phyloP scores from a whole-genome alignment of 371 early-diverging fungal species.

The Mortierella sp. region DNA sequence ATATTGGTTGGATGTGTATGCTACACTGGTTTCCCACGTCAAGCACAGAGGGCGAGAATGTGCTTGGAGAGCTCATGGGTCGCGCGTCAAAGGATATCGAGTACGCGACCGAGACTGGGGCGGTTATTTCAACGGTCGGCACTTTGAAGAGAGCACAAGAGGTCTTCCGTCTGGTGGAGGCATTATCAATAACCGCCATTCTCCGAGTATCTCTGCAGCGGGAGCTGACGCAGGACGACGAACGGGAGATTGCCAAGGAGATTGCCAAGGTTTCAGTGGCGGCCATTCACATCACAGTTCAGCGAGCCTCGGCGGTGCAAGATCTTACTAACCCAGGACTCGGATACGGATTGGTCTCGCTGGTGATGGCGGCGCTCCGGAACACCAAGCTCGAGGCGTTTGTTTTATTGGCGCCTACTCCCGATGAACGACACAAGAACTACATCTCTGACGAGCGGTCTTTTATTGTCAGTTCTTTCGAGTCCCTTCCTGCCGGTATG shows the following conservation, averaged over 20 bases:
- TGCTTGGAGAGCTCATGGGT: constrained; percentile 6
- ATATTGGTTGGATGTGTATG: constrained; percentile 27
- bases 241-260: constrained; percentile 26
- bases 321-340: not conserved
- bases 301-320: not conserved
- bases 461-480: not conserved
- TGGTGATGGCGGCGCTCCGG: not conserved
- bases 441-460: not conserved
- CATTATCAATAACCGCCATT: constrained; percentile 14
- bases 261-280: constrained; percentile 24
- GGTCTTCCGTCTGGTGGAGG: constrained; percentile 22
- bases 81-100: constrained; percentile 8
- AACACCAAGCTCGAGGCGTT: not conserved
- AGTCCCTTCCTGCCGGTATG: not conserved
- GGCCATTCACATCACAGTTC: constrained; percentile 22
- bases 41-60: not conserved
- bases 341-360: not conserved
- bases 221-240: constrained; percentile 30
- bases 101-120: constrained; percentile 22
- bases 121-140: constrained; percentile 20
- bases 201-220: constrained; percentile 34
- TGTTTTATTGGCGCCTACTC: not conserved
- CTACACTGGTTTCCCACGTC: constrained; percentile 16
- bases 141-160: constrained; percentile 22
- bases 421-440: not conserved